A percentile compares a stretch with the other conserved stretches of the same genome.
phyloP scores from a whole-genome alignment of 1,284 basidiomycete species.

The Ganoderma multipileum region DNA sequence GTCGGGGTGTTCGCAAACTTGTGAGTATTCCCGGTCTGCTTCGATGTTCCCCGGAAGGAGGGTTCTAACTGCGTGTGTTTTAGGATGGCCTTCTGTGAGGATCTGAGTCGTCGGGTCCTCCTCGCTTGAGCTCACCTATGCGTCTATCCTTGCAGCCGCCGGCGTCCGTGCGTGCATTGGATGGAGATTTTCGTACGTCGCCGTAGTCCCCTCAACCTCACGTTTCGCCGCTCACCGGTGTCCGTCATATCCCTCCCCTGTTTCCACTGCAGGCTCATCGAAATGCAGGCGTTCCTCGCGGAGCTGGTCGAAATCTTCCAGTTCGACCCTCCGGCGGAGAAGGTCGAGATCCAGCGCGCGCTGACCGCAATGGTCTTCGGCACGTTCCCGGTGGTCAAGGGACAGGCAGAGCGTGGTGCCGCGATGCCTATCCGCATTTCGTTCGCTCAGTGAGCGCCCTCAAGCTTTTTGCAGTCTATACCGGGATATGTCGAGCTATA shows the following conservation, averaged over 20 bases:
- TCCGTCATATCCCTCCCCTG: neutral
- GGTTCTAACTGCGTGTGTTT: too few species aligned
- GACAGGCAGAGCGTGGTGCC: constrained; percentile 47
- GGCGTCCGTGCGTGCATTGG: constrained; percentile 43
- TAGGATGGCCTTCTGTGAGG: neutral
- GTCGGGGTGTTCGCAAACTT: constrained; percentile 59
- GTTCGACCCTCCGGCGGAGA: constrained; percentile 39
- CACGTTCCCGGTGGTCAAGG: constrained; percentile 51
- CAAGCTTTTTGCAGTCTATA: too few species aligned
- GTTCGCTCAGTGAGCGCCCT: constrained; percentile 2
- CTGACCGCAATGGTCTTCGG: constrained; percentile 45
- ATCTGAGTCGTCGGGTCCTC: neutral
- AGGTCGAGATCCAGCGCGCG: constrained; percentile 45
- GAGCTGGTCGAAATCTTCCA: constrained; percentile 37
- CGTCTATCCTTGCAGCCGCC: constrained; percentile 22
- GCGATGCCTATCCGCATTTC: constrained; percentile 22
- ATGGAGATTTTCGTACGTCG: constrained; percentile 44
- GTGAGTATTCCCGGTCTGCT: constrained; percentile 41
- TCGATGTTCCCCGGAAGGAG: neutral
- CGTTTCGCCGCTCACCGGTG: neutral
- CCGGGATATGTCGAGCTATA: too few species aligned
- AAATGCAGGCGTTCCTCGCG: constrained; percentile 35
- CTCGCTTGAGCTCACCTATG: neutral
- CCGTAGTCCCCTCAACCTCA: neutral
- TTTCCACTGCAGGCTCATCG: constrained; percentile 34